Evolutionary conservation across 352 stramenopile species (phyloP).

Genomic region (Globisporangium ultimum): DNA sequence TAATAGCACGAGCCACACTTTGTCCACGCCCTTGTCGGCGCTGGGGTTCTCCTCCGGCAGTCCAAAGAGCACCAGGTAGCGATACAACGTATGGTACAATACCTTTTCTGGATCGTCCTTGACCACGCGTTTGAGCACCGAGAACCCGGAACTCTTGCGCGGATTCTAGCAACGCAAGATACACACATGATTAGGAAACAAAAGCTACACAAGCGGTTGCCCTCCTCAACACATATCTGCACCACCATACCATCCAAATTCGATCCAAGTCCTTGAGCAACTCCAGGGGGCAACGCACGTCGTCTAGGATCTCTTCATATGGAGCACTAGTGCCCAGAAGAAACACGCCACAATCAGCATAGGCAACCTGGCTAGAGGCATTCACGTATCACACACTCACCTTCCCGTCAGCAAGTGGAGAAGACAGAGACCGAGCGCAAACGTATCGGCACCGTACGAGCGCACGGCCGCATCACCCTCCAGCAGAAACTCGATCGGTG

Average conservation of each 20-base stretch:
- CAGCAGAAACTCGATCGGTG: constrained; percentile 94
- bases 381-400: constrained; percentile 20
- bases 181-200: neutral
- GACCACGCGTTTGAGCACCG: constrained; percentile 58
- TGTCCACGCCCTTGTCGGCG: constrained; percentile 28
- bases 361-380: neutral
- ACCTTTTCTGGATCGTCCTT: constrained; percentile 74
- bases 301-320: constrained; percentile 97
- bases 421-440: constrained; percentile 94
- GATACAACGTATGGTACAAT: constrained; percentile 95
- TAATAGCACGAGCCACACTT: constrained; percentile 55
- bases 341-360: constrained; percentile 5
- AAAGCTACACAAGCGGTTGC: too few species aligned
- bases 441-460: constrained; percentile 93
- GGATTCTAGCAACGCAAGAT: constrained; percentile 28
- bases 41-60: constrained; percentile 66
- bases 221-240: too few species aligned
- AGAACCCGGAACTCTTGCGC: constrained; percentile 58
- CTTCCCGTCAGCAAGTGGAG: constrained; percentile 96
- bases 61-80: constrained; percentile 95
- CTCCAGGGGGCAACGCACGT: constrained; percentile 86
- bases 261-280: constrained; percentile 81
- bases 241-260: constrained; percentile 80
- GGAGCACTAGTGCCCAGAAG: constrained; percentile 56
- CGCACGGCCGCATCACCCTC: constrained; percentile 88